Percentiles rank a stretch among this genome's conserved stretches.
Conservation (phyloP, 2,329 filamentous ascomycete species). For the Calcarisporium arbuscula region DNA sequence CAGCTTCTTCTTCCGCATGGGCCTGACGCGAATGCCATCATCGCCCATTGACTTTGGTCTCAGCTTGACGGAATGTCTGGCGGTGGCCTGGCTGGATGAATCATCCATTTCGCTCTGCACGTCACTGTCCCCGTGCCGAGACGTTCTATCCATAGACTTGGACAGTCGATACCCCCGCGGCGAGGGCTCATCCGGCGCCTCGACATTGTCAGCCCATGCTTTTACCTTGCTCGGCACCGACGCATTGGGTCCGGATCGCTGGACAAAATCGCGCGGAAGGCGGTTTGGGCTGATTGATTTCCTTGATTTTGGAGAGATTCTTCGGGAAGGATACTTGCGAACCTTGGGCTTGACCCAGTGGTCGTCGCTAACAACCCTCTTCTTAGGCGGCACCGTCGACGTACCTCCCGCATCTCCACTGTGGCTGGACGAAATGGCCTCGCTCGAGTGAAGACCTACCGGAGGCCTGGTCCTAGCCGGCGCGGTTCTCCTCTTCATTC, state of each 20-base stretch:
- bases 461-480: constrained; percentile 22
- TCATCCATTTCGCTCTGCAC: constrained; percentile 19
- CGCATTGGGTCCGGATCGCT: constrained; percentile 47
- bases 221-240: constrained; percentile 53
- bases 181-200: constrained; percentile 36
- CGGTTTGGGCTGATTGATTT: constrained; percentile 22
- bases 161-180: constrained; percentile 30
- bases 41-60: constrained; percentile 23
- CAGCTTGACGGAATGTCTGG: constrained; percentile 14
- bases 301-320: constrained; percentile 29
- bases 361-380: constrained; percentile 86
- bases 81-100: constrained; percentile 22
- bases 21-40: constrained; percentile 39
- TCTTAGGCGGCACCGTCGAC: constrained; percentile 60
- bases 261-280: constrained; percentile 54
- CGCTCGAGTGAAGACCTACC: constrained; percentile 16
- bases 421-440: constrained; percentile 10
- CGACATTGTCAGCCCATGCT: constrained; percentile 54
- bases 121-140: constrained; percentile 20
- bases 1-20: constrained; percentile 25
- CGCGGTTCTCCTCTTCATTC: constrained; percentile 35
- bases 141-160: constrained; percentile 24
- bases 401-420: constrained; percentile 19
- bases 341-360: constrained; percentile 69
- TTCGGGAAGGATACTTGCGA: constrained; percentile 41